Conservation (phyloP, 148 eudicot genomes). For the Fallopia convolvulus region DNA sequence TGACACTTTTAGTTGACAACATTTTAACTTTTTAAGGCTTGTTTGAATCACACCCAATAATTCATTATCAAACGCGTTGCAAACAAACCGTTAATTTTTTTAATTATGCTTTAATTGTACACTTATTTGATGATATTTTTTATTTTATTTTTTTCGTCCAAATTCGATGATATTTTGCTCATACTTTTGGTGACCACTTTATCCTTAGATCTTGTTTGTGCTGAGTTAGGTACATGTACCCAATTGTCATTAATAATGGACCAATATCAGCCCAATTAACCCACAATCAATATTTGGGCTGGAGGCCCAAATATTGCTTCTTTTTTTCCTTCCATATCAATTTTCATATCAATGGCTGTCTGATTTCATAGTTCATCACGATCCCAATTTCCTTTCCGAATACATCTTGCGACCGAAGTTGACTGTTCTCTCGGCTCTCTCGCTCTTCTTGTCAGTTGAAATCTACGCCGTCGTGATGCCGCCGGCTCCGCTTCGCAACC, state of each 20-base stretch:
- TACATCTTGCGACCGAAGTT: neutral
- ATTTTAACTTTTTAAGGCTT: too few species aligned
- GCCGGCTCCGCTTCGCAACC: conserved; percentile 19
- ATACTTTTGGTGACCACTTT: too few species aligned
- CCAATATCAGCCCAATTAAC: neutral
- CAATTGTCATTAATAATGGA: neutral
- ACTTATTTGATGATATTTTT: too few species aligned
- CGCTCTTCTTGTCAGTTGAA: neutral
- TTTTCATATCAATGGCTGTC: neutral
- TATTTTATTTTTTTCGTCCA: too few species aligned
- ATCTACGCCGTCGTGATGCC: conserved; percentile 20
- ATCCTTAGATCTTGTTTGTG: too few species aligned
- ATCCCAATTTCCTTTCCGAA: neutral
- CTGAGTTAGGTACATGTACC: neutral
- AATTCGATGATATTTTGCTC: too few species aligned
- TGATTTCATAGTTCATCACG: neutral
- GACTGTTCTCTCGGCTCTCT: neutral
- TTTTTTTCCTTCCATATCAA: neutral
- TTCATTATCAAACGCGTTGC: too few species aligned
- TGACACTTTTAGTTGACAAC: too few species aligned
- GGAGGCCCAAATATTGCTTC: neutral
- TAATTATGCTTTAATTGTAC: too few species aligned
- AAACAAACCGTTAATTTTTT: too few species aligned
- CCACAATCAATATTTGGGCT: neutral
- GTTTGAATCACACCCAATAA: too few species aligned